Evolutionary conservation across 257 asterid species (phyloP).

Genomic region (Solanum sparsipilum): DNA sequence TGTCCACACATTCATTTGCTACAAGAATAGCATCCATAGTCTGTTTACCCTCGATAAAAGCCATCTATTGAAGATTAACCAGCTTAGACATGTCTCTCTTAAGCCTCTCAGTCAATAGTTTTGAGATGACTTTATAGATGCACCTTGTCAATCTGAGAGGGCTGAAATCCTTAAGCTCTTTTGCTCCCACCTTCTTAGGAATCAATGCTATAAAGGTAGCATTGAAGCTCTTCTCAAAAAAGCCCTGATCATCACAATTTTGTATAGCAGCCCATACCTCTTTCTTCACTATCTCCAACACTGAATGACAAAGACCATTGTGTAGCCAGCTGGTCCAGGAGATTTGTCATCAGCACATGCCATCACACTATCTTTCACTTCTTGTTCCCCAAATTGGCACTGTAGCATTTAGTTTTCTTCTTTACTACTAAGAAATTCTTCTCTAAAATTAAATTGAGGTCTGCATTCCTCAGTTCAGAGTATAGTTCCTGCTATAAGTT

Average conservation of each 20-base stretch:
- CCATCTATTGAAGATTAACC: not conserved
- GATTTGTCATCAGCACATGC: not conserved
- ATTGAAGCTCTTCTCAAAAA: not conserved
- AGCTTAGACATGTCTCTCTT: not conserved
- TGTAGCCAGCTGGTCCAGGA: not conserved
- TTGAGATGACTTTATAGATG: not conserved
- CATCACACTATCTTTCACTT: not conserved
- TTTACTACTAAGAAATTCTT: not conserved
- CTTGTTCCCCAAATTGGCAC: not conserved
- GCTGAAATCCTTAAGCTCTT: not conserved
- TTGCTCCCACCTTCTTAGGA: not conserved
- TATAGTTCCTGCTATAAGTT: not conserved
- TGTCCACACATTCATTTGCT: not conserved
- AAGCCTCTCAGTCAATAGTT: not conserved
- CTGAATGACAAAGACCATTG: not conserved
- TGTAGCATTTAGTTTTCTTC: not conserved
- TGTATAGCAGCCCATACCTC: not conserved
- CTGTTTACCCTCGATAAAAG: not conserved
- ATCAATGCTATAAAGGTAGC: not conserved
- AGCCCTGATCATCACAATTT: not conserved
- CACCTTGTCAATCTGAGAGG: not conserved
- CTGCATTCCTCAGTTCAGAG: not conserved
- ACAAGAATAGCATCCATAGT: not conserved
- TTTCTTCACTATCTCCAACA: not conserved
- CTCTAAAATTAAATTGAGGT: not conserved